A percentile compares a stretch with the other conserved stretches of the same genome.
These are phyloP conservation scores for Pythium aristosporum DNA, from an alignment of 352 stramenopile species.

Conservation along the genomic window DNA sequence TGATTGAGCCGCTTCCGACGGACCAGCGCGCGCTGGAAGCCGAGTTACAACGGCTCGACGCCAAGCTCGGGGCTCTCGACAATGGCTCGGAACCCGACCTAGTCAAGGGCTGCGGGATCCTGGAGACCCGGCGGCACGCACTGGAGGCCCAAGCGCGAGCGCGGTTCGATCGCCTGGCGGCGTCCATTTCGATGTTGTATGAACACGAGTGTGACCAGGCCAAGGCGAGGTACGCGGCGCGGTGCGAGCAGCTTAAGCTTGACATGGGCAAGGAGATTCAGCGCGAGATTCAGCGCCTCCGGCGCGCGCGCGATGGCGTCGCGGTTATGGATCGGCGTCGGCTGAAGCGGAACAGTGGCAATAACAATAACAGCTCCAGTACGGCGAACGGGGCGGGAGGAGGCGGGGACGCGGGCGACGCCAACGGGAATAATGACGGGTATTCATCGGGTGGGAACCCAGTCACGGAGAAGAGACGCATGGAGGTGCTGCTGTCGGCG, in stretches of 20 bases:
- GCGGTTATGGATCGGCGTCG: constrained; percentile 65
- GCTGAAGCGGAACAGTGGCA: constrained; percentile 18
- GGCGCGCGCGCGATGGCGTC: constrained; percentile 59
- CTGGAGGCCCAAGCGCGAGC: constrained; percentile 32
- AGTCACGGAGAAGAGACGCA: constrained; percentile 53
- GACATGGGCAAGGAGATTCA: constrained; percentile 52
- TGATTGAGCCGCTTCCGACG: constrained; percentile 17
- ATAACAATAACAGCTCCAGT: constrained; percentile 28
- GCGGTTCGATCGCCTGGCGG: constrained; percentile 31
- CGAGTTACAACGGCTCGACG: constrained; percentile 16
- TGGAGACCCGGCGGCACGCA: constrained; percentile 25
- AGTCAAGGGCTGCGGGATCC: constrained; percentile 31
- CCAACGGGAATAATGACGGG: neutral
- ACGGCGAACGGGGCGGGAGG: constrained; percentile 14
- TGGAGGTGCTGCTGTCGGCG: constrained; percentile 49
- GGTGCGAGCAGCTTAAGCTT: constrained; percentile 48
- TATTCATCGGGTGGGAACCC: constrained; percentile 30
- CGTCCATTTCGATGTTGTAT: constrained; percentile 32
- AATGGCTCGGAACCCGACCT: constrained; percentile 39
- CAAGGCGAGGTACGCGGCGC: constrained; percentile 34
- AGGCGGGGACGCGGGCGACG: constrained; percentile 20
- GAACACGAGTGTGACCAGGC: constrained; percentile 46
- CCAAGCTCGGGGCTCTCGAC: constrained; percentile 25
- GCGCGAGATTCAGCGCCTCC: constrained; percentile 52
- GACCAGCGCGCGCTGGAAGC: constrained; percentile 6